Evolutionary conservation across 2,329 filamentous ascomycete species (phyloP), one percentile per base, ranked within the genome.

Genomic region (Calycina marina): DNA sequence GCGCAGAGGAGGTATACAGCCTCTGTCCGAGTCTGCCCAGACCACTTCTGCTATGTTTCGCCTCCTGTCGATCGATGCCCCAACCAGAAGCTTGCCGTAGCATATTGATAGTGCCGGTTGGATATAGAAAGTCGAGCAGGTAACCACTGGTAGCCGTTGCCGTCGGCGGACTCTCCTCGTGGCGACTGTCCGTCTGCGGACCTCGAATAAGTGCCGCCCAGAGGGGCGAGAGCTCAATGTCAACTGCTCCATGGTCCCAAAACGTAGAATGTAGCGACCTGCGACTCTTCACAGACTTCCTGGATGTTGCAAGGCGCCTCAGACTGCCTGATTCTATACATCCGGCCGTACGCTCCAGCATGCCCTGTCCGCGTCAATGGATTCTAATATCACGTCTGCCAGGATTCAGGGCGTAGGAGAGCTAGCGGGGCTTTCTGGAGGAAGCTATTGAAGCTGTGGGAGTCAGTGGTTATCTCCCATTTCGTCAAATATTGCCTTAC

Each of bases 271-370:
- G 65, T 25, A 72, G 58, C 50, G 55, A 57, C 44, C 66, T 64
- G 40, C 58, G 59, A 41, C 44, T 52, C 31, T 50, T 50, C 18
- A 48, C 33, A 13, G 42, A 52, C 53, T 47, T 48, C 29, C 37
- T 45, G 16, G 48, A 43, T 30, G 41, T 39, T 42, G 49, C 60
- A 48, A 67, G 57, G 45, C 61, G 58, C 51, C 62, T 60, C 50
- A 64, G 58, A 60, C 65, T 63, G 54, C 62, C 59, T 58, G 68
- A 59, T 60, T 71, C 61, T 56, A 53, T 45, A 48, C 65, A 71
- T 68, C 60, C 58, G 52, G 62, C 61, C 50, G 64, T 65, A 47
- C 63, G 64, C 64, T 72, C 67, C 52, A 72, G 65, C 67, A 72
- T 72, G 50, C 58, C 58, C 56, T 54, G 40, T 40, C 35, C 35